Percentiles rank a stretch among this genome's conserved stretches.
Evolutionary conservation across 2,329 filamentous ascomycete genomes (phyloP).

Genomic region (Colletotrichum abscissum): DNA sequence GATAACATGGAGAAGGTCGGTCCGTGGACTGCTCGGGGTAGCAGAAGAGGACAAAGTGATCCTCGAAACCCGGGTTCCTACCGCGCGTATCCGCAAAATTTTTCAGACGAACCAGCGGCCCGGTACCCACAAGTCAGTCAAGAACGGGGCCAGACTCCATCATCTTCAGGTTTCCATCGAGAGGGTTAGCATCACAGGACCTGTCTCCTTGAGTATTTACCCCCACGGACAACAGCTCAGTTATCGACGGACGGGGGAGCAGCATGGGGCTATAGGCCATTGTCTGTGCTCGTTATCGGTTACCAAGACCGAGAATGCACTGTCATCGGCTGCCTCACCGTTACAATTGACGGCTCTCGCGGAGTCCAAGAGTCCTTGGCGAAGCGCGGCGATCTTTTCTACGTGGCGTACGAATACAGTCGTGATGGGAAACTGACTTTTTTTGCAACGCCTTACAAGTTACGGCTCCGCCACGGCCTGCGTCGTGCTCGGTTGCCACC

Average conservation of each 20-base stretch:
- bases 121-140: background rate
- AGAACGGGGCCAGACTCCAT: background rate
- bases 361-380: conserved; percentile 15
- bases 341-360: background rate
- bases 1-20: background rate
- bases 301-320: background rate
- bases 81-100: background rate
- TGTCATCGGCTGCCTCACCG: background rate
- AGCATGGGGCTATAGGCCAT: background rate
- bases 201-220: background rate
- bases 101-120: background rate
- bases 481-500: background rate
- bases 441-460: background rate
- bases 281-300: background rate
- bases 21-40: background rate
- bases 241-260: background rate
- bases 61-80: background rate
- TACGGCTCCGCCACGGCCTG: conserved; percentile 18
- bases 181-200: background rate
- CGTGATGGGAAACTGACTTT: background rate
- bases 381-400: background rate
- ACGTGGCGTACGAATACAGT: background rate
- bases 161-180: background rate
- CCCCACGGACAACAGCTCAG: background rate
- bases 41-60: background rate